Evolutionary conservation across 179 eudicot genomes (phyloP), one percentile per base, ranked within the genome.

Genomic region (Beta corolliflora): DNA sequence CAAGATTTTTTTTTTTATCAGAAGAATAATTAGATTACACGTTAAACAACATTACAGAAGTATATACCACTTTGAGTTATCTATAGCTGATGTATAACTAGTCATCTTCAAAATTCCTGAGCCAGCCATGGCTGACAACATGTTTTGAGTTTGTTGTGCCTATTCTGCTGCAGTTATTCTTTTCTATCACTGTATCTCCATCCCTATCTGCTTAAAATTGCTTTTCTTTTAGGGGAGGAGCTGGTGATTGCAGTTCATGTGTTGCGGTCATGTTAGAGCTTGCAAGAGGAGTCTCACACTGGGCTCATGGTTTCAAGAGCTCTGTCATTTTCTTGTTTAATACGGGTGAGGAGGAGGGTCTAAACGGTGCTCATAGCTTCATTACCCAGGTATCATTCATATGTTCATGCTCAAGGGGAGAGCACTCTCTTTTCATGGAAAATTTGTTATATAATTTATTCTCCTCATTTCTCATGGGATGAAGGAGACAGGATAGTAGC

Each of bases 201-300:
- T 48, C 52, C 64, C 31, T 71, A 52, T 69, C 60, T 56, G 46
- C 54, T 58, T 59, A 48, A 55, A 84, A 65, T 19, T 58, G 36
- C 68, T 65, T 73, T 52, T 75, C 55, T 74, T 85, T 52, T 67
- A 96, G 98, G 90, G 98, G 93, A 83, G 99, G 99, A 84, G 99
- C 99, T 83, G 98, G 98, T 70, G 99, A 96, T 87, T 94, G 97
- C 89, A 94, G 99, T 86, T 96, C 99, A 75, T 92, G 99, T 84
- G 87, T 94, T 69, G 91, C 98, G 81, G 98, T 94, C 76, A 96
- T 96, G 97, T 81, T 96, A 76, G 99, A 96, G 91, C 94, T 96
- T 86, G 97, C 97, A 75, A 89, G 99, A 82, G 99, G 93, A 72
- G 86, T 92, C 77, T 96, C 99, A 73, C 94, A 94, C 4, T 92